These are phyloP conservation scores for Pleomassaria siparia DNA, from an alignment of 2,329 filamentous ascomycete genomes.

Conservation along the genomic window DNA sequence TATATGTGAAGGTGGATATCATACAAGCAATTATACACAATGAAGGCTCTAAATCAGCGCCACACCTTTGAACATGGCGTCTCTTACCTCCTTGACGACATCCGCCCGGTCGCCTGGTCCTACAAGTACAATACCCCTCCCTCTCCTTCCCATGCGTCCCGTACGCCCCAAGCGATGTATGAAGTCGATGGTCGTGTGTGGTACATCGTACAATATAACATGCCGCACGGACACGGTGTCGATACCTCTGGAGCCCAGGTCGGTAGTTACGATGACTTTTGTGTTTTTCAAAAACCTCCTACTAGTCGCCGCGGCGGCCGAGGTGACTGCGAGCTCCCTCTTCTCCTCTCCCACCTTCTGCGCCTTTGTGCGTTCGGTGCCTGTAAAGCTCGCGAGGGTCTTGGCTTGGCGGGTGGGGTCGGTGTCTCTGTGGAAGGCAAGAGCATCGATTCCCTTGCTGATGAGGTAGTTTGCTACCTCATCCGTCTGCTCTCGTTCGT, in stretches of 20 bases:
- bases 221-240: constrained; percentile 90
- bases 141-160: constrained; percentile 88
- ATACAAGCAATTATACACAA: constrained; percentile 3
- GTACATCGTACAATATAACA: constrained; percentile 95
- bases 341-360: constrained; percentile 9
- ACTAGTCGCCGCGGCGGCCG: constrained; percentile 7
- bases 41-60: constrained; percentile 47
- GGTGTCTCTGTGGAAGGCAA: constrained; percentile 83
- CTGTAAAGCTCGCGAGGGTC: constrained; percentile 70
- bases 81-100: constrained; percentile 86
- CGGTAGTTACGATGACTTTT: constrained; percentile 91
- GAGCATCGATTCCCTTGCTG: constrained; percentile 84
- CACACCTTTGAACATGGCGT: constrained; percentile 61
- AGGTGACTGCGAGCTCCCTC: not conserved
- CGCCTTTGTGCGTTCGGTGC: constrained; percentile 19
- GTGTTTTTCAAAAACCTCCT: constrained; percentile 66
- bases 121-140: constrained; percentile 85
- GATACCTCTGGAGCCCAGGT: constrained; percentile 88
- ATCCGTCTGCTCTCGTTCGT: constrained; percentile 86
- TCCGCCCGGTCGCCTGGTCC: constrained; percentile 88
- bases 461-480: constrained; percentile 77
- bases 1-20: constrained; percentile 2
- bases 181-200: constrained; percentile 96
- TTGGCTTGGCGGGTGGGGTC: constrained; percentile 75
- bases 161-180: constrained; percentile 93